Conservation (phyloP, 805 yeast genomes). For the Kuraishia floccosa region DNA sequence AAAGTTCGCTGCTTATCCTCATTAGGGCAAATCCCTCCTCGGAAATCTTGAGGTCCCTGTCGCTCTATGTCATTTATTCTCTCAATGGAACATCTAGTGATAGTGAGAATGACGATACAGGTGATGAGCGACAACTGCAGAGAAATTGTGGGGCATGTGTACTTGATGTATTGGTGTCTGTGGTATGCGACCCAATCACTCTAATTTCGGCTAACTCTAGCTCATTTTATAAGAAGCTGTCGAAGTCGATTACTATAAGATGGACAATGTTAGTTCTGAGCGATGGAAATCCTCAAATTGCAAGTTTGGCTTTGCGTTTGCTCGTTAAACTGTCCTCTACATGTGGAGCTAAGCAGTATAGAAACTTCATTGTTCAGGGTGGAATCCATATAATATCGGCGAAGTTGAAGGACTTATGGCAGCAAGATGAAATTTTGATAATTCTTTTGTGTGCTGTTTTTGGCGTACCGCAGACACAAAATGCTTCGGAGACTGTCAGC, state of each 20-base stretch:
- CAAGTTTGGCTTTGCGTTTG: constrained; percentile 26
- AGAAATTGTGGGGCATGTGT: constrained; percentile 20
- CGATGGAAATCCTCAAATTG: constrained; percentile 23
- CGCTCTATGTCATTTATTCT: constrained; percentile 39
- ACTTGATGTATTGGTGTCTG: constrained; percentile 23
- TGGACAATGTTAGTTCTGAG: constrained; percentile 50
- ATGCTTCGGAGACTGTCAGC: constrained; percentile 6
- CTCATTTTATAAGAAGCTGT: constrained; percentile 26
- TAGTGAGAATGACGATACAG: too few relatives aligned
- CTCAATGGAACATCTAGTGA: constrained; percentile 18
- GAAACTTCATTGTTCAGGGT: constrained; percentile 35
- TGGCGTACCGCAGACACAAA: constrained; percentile 23
- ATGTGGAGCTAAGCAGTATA: constrained; percentile 33
- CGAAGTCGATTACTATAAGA: constrained; percentile 48
- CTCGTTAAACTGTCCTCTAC: constrained; percentile 36
- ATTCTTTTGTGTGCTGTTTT: constrained; percentile 32
- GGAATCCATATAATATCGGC: constrained; percentile 40
- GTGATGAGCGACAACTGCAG: constrained; percentile 7
- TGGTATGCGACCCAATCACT: constrained; percentile 24
- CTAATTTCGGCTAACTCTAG: constrained; percentile 5
- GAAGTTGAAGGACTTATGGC: constrained; percentile 35
- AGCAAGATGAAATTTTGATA: constrained; percentile 29
- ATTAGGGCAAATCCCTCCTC: constrained; percentile 37
- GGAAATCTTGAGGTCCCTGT: constrained; percentile 41
- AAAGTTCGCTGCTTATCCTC: constrained; percentile 26